Evolutionary conservation across 805 yeast species (phyloP).

Genomic region (Ogataea saltuana): DNA sequence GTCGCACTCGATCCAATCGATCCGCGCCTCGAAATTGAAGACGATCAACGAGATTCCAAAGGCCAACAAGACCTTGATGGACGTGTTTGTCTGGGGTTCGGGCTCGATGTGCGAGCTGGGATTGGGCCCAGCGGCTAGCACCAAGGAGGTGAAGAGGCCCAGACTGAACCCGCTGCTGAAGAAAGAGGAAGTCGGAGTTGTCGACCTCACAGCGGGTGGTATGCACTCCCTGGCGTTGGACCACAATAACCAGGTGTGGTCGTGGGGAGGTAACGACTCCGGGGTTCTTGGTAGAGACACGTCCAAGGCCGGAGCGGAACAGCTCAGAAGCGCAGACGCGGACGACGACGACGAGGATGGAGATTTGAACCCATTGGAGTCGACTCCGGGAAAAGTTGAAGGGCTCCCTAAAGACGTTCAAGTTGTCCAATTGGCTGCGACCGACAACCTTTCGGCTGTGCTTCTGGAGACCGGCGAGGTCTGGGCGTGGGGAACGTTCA

Average conservation of each 20-base stretch:
- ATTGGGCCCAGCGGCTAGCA: constrained; percentile 89
- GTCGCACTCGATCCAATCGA: constrained; percentile 42
- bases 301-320: constrained; percentile 57
- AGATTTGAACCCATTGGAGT: constrained; percentile 83
- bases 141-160: constrained; percentile 94
- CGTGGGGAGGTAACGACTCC: constrained; percentile 97
- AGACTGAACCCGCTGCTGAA: constrained; percentile 79
- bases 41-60: constrained; percentile 43
- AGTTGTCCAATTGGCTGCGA: constrained; percentile 83
- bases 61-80: constrained; percentile 50
- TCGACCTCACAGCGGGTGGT: constrained; percentile 92
- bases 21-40: constrained; percentile 52
- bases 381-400: constrained; percentile 82
- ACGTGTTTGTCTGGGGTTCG: constrained; percentile 91
- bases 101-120: constrained; percentile 98
- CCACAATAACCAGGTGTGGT: constrained; percentile 77
- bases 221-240: constrained; percentile 91
- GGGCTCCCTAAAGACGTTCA: constrained; percentile 57
- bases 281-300: constrained; percentile 90
- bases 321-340: constrained; percentile 66
- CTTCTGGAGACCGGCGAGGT: constrained; percentile 81
- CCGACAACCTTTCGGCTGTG: constrained; percentile 87
- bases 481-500: constrained; percentile 97
- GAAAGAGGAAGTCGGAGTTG: constrained; percentile 64
- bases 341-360: constrained; percentile 70